Evolutionary conservation across 202 grass and related monocot species (phyloP), one percentile per base, ranked within the genome.

Genomic region (Musa balbisiana): DNA sequence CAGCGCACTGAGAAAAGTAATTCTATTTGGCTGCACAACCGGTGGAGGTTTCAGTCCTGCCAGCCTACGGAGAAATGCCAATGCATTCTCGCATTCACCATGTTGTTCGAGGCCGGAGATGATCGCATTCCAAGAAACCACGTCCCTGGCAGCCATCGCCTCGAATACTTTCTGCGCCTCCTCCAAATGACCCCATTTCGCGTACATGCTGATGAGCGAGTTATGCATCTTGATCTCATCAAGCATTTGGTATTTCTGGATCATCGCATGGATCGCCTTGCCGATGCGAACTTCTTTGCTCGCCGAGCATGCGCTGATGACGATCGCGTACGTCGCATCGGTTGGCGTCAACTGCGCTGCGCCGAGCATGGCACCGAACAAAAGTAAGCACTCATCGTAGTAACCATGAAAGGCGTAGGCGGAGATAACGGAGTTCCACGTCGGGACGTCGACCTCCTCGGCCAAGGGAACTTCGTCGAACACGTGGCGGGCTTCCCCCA

Each of bases 81-180:
- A 23, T 16, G 76, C 63, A 9, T 19, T 29, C 62, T 55, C 50
- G 21, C 22, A 78, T 23, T 78, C 62, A 22, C 52, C 76, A 67
- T 78, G 54, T 29, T 68, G 76, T 67, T 55, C 76, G 10, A 68
- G 76, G 2, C 76, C 76, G 10, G 76, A 54, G 23, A 78, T 67
- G 62, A 78, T 55, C 3, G 76, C 76, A 54, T 78, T 78, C 76
- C 76, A 78, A 11, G 76, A 78, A 49, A 78, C 63, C 2, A 78
- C 62, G 19, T 68, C 50, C 49, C 26, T 78, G 43, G 8, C 3
- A 19, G 11, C 49, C 63, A 78, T 78, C 19, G 49, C 51, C 21
- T 43, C 9, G 26, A 78, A 78, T 17, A 78, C 76, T 29, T 67
- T 78, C 50, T 20, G 16, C 9, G 76, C 76, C 11, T 78, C 76